These are phyloP conservation scores for Biscogniauxia marginata DNA, from an alignment of 2,329 filamentous ascomycete genomes.

Conservation along the genomic window DNA sequence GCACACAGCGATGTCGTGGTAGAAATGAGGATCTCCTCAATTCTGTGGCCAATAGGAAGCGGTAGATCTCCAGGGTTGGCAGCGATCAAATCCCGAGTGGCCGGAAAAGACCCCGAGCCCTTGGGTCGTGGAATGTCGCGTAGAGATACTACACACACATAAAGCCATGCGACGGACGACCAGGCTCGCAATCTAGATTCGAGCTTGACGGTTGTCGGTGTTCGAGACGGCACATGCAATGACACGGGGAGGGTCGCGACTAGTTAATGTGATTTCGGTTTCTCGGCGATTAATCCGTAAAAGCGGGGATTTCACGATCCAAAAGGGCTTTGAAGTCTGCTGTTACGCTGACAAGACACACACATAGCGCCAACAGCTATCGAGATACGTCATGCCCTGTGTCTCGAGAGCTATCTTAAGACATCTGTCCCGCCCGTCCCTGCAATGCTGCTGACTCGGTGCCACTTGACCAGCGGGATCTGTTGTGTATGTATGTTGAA, in stretches of 20 bases:
- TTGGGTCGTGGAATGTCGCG: constrained; percentile 3
- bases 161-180: neutral
- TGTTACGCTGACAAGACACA: neutral
- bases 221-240: neutral
- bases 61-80: constrained; percentile 16
- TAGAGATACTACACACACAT: constrained; percentile 5
- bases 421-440: neutral
- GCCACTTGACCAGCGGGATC: neutral
- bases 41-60: constrained; percentile 24
- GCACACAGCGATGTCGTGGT: constrained; percentile 24
- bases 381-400: too few relatives aligned
- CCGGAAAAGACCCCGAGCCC: constrained; percentile 23
- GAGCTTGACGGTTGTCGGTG: neutral
- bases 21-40: constrained; percentile 27
- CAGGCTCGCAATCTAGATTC: neutral
- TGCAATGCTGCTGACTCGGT: neutral
- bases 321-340: neutral
- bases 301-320: neutral
- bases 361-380: too few relatives aligned
- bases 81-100: constrained; percentile 30
- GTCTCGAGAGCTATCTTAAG: too few relatives aligned
- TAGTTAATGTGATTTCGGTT: neutral
- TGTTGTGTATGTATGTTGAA: neutral
- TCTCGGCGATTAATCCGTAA: neutral
- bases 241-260: neutral